phyloP scores from a whole-genome alignment of 257 asterid genomes.

The Primulina tabacum region DNA sequence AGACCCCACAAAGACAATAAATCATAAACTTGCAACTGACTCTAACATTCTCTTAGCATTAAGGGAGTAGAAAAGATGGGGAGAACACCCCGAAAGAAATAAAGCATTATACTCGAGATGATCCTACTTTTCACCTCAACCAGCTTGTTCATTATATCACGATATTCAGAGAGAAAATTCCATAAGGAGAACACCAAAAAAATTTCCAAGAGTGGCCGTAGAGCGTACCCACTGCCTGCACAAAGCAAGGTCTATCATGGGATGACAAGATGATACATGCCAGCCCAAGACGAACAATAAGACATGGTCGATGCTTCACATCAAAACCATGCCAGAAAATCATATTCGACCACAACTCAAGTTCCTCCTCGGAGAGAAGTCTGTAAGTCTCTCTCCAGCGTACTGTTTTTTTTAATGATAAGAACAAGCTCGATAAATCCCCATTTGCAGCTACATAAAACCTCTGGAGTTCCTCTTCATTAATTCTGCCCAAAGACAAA shows the following conservation, averaged over 20 bases:
- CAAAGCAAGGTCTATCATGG: slow-evolving; percentile 69
- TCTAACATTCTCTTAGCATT: not conserved
- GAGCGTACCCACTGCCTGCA: slow-evolving; percentile 88
- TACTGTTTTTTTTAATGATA: slow-evolving; percentile 75
- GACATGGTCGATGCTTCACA: slow-evolving; percentile 62
- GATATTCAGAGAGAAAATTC: not conserved
- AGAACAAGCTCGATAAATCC: slow-evolving; percentile 50
- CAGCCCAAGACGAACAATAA: slow-evolving; percentile 82
- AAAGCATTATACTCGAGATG: slow-evolving; percentile 9
- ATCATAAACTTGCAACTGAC: slow-evolving; percentile 2
- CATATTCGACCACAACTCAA: slow-evolving; percentile 82
- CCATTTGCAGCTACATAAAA: slow-evolving; percentile 73
- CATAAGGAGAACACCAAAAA: not conserved
- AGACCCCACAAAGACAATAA: not conserved
- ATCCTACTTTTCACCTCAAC: not conserved
- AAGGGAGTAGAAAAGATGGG: slow-evolving; percentile 4
- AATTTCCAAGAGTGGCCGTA: slow-evolving; percentile 20
- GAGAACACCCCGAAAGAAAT: not conserved
- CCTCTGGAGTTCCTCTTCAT: slow-evolving; percentile 66
- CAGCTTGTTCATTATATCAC: not conserved
- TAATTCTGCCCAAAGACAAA: slow-evolving; percentile 53
- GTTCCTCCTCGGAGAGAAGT: slow-evolving; percentile 77
- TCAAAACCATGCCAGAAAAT: slow-evolving; percentile 96
- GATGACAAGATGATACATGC: slow-evolving; percentile 70
- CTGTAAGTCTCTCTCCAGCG: slow-evolving; percentile 88